Base-by-base conservation (phyloP, 1,284 basidiomycete species). In the Ganoderma resinaceum region DNA sequence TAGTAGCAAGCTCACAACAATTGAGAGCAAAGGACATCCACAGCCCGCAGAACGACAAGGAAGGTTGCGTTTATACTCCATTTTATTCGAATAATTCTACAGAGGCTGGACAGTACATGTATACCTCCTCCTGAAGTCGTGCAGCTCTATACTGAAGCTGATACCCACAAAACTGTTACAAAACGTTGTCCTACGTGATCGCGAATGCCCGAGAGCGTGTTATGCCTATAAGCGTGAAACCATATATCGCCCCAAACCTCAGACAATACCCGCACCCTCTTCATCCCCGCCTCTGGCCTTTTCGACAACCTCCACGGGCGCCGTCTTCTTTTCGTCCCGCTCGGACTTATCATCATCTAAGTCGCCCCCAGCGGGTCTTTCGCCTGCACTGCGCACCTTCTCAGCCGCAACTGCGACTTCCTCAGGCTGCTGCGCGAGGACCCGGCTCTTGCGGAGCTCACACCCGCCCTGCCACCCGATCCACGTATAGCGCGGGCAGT, bases 401-500 rank as follows among this genome's bases (percentile, higher is more conserved):
- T 49, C 46, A 49, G 8, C 14, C 3, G 1, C 52, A 2, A 57
- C 42, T 20, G 55, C 65, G 2, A 64, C 65, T 5, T 46, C 33
- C 31, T 63, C 60, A 43, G 61, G 23, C 46, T 67, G 38, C 7
- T 52, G 65, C 40, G 65, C 66, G 6, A 63, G 38, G 33, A 71
- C 68, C 11, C 63, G 37, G 55, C 66, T 67, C 72, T 77, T 77
- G 62, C 78, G 64, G 61, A 77, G 72, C 66, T 76, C 74, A 2
- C 63, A 70, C 9, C 81, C 81, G 29, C 81, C 80, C 49, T 79
- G 67, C 72, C 79, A 82, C 23, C 82, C 82, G 42, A 83, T 66
- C 82, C 83, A 83, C 8, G 77, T 80, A 63, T 81, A 76, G 18
- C 80, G 77, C 53, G 71, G 67, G 53, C 78, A 78, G 52, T 85